A percentile compares a stretch with the other conserved stretches of the same genome.
Evolutionary conservation across 371 early-diverging fungal species (phyloP).

Genomic region (Haplosporangium sp.): DNA sequence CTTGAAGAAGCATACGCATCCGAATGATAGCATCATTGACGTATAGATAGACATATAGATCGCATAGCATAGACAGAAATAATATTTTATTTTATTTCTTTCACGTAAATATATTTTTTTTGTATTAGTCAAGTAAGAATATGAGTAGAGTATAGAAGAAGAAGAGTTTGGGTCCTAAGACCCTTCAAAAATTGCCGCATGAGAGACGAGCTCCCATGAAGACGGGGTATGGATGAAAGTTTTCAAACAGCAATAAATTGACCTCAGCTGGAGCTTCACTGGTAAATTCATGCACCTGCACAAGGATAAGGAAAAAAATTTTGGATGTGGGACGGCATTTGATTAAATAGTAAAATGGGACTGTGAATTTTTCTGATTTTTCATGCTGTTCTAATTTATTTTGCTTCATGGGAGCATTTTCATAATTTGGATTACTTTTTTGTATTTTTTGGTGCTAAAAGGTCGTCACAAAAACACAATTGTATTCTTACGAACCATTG

Average conservation of each 20-base stretch:
- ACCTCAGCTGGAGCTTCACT: conserved; percentile 57
- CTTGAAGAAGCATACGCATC: conserved; percentile 9
- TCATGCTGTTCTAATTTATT: too few relatives aligned
- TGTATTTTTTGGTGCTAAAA: too few relatives aligned
- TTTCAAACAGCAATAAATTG: conserved; percentile 58
- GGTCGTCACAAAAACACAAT: too few relatives aligned
- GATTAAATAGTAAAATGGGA: not conserved
- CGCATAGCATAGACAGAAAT: not conserved
- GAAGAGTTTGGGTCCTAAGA: conserved; percentile 15
- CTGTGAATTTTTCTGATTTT: not conserved
- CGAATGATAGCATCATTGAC: not conserved
- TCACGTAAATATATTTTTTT: not conserved
- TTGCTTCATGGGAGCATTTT: too few relatives aligned
- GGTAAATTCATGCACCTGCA: conserved; percentile 57
- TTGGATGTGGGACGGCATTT: not conserved
- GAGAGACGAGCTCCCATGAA: conserved; percentile 25
- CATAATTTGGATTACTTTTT: too few relatives aligned
- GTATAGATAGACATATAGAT: not conserved
- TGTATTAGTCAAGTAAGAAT: not conserved
- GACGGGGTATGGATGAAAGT: conserved; percentile 57
- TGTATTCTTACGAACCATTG: too few relatives aligned
- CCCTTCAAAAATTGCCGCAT: conserved; percentile 54
- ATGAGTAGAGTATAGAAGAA: not conserved
- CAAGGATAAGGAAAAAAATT: conserved; percentile 43
- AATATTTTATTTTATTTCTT: not conserved